Evolutionary conservation across 306 rosid species (phyloP), one percentile per base, ranked within the genome.

Genomic region (Prunus dulcis): DNA sequence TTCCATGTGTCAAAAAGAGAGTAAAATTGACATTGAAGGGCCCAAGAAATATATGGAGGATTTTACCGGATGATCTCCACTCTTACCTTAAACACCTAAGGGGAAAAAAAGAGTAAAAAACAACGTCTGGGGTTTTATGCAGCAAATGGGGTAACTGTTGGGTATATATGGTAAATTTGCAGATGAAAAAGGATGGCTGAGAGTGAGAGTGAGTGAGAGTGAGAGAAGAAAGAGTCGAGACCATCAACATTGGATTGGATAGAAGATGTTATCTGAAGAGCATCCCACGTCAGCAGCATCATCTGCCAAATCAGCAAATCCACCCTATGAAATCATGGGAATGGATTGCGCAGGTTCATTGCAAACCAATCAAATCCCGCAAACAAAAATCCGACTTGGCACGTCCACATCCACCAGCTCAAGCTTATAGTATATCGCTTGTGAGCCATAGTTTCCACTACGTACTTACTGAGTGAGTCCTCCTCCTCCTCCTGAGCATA

Each of bases 371-470:
- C 82, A 82, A 51, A 64, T 6, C 64, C 69, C 77, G 63, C 62
- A 75, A 83, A 82, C 81, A 78, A 67, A 55, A 74, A 85, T 87
- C 96, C 85, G 8, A 88, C 75, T 71, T 92, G 97, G 88, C 97
- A 89, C n/a, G 79, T 88, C 87, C 32, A 86, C 89, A 74, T 88
- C 97, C 99, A 92, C 97, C 73, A 76, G 84, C 71, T 71, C 86
- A 89, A 85, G 83, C 90, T 78, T 95, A 87, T 88, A 90, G 88
- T 18, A 73, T 81, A 84, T 74, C 27, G 3, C 25, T 4, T 73
- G 72, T 52, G 71, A 58, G 43, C 67, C 22, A 5, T 76, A 20
- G 46, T 43, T 75, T 43, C 79, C 73, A 25, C 14, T 73, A 14
- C 23, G 51, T n/a, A 12, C 51, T 14, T 60, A 43, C 4, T 2